phyloP scores from a whole-genome alignment of 257 asterid species.

The Solanum microdontum region DNA sequence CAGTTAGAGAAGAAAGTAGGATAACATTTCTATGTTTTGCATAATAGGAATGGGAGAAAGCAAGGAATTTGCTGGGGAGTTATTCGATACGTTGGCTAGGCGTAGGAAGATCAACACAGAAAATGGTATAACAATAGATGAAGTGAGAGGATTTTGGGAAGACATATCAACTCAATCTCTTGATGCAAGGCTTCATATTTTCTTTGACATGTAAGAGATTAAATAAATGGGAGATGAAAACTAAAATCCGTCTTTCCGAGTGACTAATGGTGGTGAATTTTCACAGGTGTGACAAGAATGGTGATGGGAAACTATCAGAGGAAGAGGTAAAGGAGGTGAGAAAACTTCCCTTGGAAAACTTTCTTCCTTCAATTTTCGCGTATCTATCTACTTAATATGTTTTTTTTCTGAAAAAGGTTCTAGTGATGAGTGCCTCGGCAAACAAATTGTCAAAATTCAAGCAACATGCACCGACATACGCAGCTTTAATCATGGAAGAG shows the following conservation, averaged over 20 bases:
- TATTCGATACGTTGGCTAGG: constrained; percentile 75
- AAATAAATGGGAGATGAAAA: background rate
- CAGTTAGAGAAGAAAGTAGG: background rate
- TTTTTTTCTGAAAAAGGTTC: constrained; percentile 39
- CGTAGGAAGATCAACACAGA: constrained; percentile 38
- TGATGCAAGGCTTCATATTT: constrained; percentile 76
- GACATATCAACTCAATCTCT: constrained; percentile 61
- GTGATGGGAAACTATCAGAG: constrained; percentile 86
- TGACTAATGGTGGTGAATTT: background rate
- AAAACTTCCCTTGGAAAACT: background rate
- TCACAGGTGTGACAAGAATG: constrained; percentile 94
- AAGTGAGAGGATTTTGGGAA: constrained; percentile 60
- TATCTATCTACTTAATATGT: background rate
- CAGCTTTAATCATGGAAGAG: constrained; percentile 90
- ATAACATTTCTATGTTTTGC: background rate
- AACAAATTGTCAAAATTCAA: constrained; percentile 73
- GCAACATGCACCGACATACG: constrained; percentile 55
- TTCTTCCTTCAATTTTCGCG: background rate
- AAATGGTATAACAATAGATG: constrained; percentile 37
- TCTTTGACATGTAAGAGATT: constrained; percentile 78
- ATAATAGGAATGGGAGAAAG: constrained; percentile 78
- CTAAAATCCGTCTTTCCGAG: background rate
- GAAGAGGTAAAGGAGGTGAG: constrained; percentile 92
- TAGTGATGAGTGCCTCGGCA: constrained; percentile 90
- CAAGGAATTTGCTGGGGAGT: constrained; percentile 72